phyloP scores from a whole-genome alignment of 176 grass and related monocot genomes.

The Poa annua region DNA sequence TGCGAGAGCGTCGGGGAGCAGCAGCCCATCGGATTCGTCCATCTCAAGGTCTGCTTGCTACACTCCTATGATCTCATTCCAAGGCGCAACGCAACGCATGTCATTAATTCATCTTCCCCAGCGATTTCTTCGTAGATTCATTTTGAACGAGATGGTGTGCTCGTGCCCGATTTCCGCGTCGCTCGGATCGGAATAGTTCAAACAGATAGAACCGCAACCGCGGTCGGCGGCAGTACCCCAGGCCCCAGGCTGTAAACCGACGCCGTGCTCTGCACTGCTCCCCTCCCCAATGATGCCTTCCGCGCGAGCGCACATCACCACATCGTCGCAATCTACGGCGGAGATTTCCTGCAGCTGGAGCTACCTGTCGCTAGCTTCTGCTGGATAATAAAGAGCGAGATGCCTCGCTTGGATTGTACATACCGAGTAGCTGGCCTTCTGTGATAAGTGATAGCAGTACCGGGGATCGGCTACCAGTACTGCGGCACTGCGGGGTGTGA shows the following conservation, averaged over 20 bases:
- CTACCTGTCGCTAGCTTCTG: conserved; percentile 29
- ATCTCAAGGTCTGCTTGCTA: conserved; percentile 72
- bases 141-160: conserved; percentile 19
- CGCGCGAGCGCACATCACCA: not conserved
- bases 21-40: conserved; percentile 64
- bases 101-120: not conserved
- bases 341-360: conserved; percentile 4
- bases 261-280: not conserved
- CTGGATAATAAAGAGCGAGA: conserved; percentile 47
- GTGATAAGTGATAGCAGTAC: not conserved
- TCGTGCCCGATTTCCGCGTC: conserved; percentile 35
- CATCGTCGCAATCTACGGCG: conserved; percentile 40
- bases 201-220: conserved; percentile 1
- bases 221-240: not conserved
- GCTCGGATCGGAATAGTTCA: conserved; percentile 52
- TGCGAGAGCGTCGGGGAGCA: conserved; percentile 41
- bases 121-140: not conserved
- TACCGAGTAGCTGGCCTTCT: conserved; percentile 38
- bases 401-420: conserved; percentile 46
- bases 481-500: conserved; percentile 14
- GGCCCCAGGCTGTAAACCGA: conserved; percentile 49
- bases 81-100: not conserved
- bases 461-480: not conserved
- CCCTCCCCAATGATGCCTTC: not conserved
- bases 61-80: not conserved